Base-by-base conservation (phyloP, 139 green algal genomes). In the Pleodorina starrii region DNA sequence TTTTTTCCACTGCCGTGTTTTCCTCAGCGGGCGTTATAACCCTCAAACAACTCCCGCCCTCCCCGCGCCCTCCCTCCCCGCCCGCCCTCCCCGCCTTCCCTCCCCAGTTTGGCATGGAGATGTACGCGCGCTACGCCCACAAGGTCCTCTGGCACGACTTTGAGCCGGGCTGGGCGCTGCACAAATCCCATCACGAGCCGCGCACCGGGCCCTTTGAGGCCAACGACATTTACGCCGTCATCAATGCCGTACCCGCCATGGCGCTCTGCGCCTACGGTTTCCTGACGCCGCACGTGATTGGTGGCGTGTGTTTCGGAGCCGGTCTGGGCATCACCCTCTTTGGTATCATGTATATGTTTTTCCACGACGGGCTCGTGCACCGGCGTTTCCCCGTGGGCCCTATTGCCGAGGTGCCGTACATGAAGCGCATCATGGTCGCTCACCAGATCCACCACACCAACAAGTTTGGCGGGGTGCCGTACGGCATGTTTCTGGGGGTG, bases 291-390 rank as follows among this genome's bases (percentile, higher is more conserved):
- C 93, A 93, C 68, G 50, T 98, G 16, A 73, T 93, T 29, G 95
- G 95, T 32, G 95, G 94, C 76, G 43, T 98, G 32, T 98, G 94
- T 90, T 99, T 98, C 86, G 97, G 97, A 25, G 93, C 95, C 23
- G 98, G 98, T 2, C 92, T 99, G 59, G 98, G 98, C 91, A 99
- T 99, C 93, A 99, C 97, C 1, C 89, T 99, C 3, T 99, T 98
- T 83, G 98, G 98, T 71, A 99, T 99, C 69, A 93, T 90, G 27
- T 99, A 99, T 95, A 99, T 99, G 97, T 99, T 99, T 93, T 94
- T 99, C 29, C 98, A 99, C 90, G 98, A 99, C 89, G 98, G 98
- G 46, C 89, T 99, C 27, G 97, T 99, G 42, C 98, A 99, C 95
- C 90, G 85, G 68, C 95, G 97, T 44, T 99, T 99, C 92, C 97